Evolutionary conservation across 352 stramenopile species (phyloP).

Genomic region (Phytopythium delawarense): DNA sequence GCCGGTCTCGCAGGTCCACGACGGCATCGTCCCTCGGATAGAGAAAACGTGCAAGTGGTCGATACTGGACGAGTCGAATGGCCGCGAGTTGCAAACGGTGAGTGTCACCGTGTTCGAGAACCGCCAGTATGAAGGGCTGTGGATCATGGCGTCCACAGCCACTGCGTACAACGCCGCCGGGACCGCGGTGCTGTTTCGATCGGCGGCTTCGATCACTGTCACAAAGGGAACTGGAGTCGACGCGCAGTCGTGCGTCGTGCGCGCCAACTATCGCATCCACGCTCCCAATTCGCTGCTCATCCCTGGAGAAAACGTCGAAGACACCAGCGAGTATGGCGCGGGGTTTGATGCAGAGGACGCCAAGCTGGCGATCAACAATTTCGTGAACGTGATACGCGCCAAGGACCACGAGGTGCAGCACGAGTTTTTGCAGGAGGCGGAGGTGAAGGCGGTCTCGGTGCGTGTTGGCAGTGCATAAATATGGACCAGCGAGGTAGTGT

Average conservation of each 20-base stretch:
- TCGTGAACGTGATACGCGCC: neutral
- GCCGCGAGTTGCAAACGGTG: neutral
- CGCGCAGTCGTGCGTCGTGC: neutral
- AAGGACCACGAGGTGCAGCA: neutral
- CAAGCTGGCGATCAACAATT: conserved; percentile 2
- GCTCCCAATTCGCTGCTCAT: neutral
- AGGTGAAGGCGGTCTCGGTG: neutral
- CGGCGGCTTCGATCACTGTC: neutral
- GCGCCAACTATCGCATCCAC: conserved; percentile 5
- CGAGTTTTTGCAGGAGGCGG: neutral
- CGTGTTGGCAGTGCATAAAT: no score
- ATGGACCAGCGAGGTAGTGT: no score
- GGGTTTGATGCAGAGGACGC: neutral
- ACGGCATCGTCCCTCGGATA: neutral
- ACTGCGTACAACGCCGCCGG: neutral
- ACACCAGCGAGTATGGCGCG: neutral
- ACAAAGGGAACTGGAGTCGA: neutral
- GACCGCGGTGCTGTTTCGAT: neutral
- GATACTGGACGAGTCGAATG: neutral
- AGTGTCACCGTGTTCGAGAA: conserved; percentile 2
- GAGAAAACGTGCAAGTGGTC: conserved; percentile 2
- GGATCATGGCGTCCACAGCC: neutral
- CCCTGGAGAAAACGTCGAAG: neutral
- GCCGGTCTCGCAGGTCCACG: neutral
- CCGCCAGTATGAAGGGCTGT: neutral